Conservation (phyloP, 2,329 filamentous ascomycete genomes). For the Colletotrichum scovillei region DNA sequence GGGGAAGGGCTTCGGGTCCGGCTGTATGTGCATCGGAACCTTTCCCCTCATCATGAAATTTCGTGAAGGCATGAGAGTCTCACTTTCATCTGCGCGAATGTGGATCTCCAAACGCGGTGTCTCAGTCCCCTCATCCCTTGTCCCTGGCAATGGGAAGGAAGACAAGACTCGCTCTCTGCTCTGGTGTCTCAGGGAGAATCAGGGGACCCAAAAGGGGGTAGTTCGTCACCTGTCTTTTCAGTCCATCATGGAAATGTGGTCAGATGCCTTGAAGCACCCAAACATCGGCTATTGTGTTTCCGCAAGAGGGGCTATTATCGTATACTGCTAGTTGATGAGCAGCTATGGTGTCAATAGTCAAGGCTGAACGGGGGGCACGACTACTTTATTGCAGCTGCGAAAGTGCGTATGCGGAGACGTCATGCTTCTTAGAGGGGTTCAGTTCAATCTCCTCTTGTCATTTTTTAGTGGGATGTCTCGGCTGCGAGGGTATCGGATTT, state of each 20-base stretch:
- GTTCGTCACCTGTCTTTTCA: background rate
- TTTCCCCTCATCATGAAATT: background rate
- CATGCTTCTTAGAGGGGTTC: too few relatives aligned
- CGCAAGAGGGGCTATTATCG: background rate
- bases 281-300: background rate
- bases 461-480: too few relatives aligned
- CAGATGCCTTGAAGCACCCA: background rate
- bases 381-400: too few relatives aligned
- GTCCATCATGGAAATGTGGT: background rate
- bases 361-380: too few relatives aligned
- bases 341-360: too few relatives aligned
- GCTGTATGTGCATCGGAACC: background rate
- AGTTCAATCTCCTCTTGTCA: too few relatives aligned
- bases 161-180: background rate
- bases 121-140: background rate
- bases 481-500: too few relatives aligned
- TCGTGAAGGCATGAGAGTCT: background rate
- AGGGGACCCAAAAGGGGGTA: background rate
- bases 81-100: background rate
- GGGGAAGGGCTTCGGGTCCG: background rate
- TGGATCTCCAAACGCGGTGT: background rate
- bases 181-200: background rate
- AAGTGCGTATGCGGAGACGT: too few relatives aligned
- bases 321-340: too few relatives aligned
- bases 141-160: background rate